Evolutionary conservation across 2,329 filamentous ascomycete genomes (phyloP), one percentile per base, ranked within the genome.

Genomic region (Epichloe elymi): DNA sequence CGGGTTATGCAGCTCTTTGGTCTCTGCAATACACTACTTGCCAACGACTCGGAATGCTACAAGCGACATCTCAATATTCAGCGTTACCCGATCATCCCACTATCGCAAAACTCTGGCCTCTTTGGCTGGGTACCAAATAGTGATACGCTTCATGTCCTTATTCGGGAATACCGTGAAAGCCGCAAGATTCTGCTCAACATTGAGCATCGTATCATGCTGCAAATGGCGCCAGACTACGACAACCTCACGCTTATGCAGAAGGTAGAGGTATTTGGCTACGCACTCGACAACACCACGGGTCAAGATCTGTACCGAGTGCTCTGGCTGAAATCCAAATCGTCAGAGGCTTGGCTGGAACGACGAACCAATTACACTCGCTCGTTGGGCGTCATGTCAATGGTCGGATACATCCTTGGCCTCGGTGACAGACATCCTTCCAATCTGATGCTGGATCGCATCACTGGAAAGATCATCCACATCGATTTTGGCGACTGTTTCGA

Each of bases 401-500:
- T 97, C n/a, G 93, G 93, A 56, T 99, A 99, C 67, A 97, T 99
- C 57, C 81, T 99, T 20, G 94, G 93, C 54, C 75, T 99, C 14
- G 93, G 93, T 50, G 93, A 99, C 70, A 84, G 94, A 46, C 93
- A 99, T 70, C 94, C 94, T 38, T 96, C 89, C 54, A 99, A 99
- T 67, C 72, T 99, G 62, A 94, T 98, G 85, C 83, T 99, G 40
- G 93, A 98, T 67, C 85, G 89, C 39, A 82, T 94, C 54, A 97
- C 91, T 1, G 93, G 93, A 64, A 95, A 95, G 73, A 93, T 98
- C 56, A 85, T 98, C 57, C 93, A 99, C 65, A 97, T 98, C 60
- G 93, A 99, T 73, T 98, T 98, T 62, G 94, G 93, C 60, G 93
- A 98, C 71, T 99, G 93, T 67, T 99, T 99, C 71, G 93, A 99